Percentiles rank a stretch among this genome's conserved stretches.
Evolutionary conservation across 2,329 filamentous ascomycete species (phyloP).

Genomic region (Sporothrix schenckii): DNA sequence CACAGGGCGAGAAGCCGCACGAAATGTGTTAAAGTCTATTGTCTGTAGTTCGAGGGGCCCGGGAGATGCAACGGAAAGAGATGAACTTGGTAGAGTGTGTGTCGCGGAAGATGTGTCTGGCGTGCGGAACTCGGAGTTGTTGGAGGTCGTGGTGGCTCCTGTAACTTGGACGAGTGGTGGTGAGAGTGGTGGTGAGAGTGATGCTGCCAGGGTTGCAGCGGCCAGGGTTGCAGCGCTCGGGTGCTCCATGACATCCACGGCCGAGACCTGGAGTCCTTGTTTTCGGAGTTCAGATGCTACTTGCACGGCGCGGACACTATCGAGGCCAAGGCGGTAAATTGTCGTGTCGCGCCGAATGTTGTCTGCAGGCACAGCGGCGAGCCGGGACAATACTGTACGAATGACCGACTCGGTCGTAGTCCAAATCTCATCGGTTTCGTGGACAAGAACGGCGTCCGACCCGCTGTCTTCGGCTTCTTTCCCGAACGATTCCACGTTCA

Average conservation of each 20-base stretch:
- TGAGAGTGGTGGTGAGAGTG: slow-evolving; percentile 7
- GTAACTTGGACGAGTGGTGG: background rate
- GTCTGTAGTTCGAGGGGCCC: background rate
- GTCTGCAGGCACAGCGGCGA: slow-evolving; percentile 57
- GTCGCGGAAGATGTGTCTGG: slow-evolving; percentile 2
- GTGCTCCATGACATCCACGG: slow-evolving; percentile 73
- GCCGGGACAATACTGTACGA: slow-evolving; percentile 58
- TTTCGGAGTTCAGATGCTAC: slow-evolving; percentile 69
- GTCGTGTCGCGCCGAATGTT: slow-evolving; percentile 65
- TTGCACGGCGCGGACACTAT: slow-evolving; percentile 86
- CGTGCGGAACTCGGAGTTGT: slow-evolving; percentile 11
- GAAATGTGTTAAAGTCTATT: slow-evolving; percentile 49
- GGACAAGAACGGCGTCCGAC: background rate
- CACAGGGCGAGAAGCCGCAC: slow-evolving; percentile 38
- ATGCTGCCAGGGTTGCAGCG: slow-evolving; percentile 27
- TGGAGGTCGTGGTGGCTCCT: background rate
- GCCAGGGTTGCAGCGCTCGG: slow-evolving; percentile 45
- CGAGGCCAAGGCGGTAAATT: slow-evolving; percentile 85
- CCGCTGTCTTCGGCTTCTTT: background rate
- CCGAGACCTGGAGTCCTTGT: slow-evolving; percentile 60
- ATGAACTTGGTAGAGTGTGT: background rate
- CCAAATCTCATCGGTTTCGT: slow-evolving; percentile 47
- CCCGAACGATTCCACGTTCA: background rate
- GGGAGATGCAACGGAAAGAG: background rate
- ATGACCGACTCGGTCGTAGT: slow-evolving; percentile 56